Conservation (phyloP, 257 asterid species). For the Forsythia suspensa region DNA sequence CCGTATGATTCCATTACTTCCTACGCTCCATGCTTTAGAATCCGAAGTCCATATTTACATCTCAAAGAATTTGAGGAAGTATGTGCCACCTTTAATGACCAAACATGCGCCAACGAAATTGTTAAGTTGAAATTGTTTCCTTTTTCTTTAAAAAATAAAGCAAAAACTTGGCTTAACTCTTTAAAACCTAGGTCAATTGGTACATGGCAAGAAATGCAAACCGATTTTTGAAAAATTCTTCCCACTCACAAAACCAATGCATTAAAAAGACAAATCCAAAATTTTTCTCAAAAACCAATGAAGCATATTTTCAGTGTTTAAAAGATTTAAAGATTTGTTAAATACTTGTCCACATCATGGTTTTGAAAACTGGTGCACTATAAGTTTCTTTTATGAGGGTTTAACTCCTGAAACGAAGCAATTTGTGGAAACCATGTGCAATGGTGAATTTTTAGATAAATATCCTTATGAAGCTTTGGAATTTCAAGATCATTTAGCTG, state of each 20-base stretch:
- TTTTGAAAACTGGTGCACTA: too few species aligned
- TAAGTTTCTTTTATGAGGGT: not conserved
- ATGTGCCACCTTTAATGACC: not conserved
- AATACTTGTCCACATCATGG: conserved; percentile 1
- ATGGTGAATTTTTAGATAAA: not conserved
- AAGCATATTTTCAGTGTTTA: not conserved
- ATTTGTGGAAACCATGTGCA: not conserved
- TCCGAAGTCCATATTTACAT: not conserved
- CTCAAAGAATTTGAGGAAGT: not conserved
- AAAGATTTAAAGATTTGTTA: not conserved
- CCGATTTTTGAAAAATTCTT: too few species aligned
- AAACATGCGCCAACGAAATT: not conserved
- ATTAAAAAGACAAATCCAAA: not conserved
- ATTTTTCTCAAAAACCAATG: not conserved
- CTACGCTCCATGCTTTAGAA: not conserved
- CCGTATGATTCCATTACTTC: not conserved
- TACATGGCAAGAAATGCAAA: too few species aligned
- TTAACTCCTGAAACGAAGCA: not conserved
- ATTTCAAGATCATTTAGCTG: not conserved
- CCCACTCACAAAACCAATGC: not conserved
- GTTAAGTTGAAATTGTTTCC: not conserved
- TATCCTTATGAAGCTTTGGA: not conserved
- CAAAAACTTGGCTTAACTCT: too few species aligned
- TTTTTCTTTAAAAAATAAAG: not conserved
- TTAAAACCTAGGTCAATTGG: too few species aligned